Base-by-base conservation (phyloP, 768 basidiomycete genomes). In the Lactarius hengduanensis region DNA sequence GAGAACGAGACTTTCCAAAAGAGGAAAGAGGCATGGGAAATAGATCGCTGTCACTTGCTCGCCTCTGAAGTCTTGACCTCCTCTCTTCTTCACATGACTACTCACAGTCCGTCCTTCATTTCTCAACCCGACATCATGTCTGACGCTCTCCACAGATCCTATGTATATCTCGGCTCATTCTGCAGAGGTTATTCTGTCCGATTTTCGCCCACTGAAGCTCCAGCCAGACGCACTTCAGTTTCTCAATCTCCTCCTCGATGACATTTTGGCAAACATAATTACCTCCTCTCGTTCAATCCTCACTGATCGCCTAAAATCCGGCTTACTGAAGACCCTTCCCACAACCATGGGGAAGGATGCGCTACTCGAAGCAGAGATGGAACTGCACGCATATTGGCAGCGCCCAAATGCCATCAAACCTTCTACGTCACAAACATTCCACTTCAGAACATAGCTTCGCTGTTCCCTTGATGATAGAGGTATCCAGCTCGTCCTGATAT, bases 341-440 rank as follows among this genome's bases (percentile, higher is more conserved):
- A 92, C 90, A 6, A 82, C 86, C 59, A 82, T 97, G 55, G 96
- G 94, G 57, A 94, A 97, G 78, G 92, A 95, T 74, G 94, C 94
- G 3, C 80, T 96, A 20, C 80, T 95, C 58, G 96, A 98, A 77
- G 96, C 96, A 0, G 96, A 98, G 74, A 82, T 98, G 53, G 96
- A 97, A 75, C 76, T 97, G 56, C 83, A 92, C 73, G 92, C 92
- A 9, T 95, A 95, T 79, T 90, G 89, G 85, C 92, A 93, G 71
- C 83, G 87, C 63, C 91, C 86, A 13, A 73, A 77, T 53, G 78
- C 81, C 57, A 73, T 77, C 59, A 73, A 74, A 43, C 70, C 72
- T 43, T 70, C 73, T 28, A 72, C 75, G 38, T 59, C 74, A 32
- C 56, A 61, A 60, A 30, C 30, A n/a, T 53, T 85, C 85, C 60